These are phyloP conservation scores for Plasmopara viticola DNA, from an alignment of 352 stramenopile genomes.

Conservation along the genomic window DNA sequence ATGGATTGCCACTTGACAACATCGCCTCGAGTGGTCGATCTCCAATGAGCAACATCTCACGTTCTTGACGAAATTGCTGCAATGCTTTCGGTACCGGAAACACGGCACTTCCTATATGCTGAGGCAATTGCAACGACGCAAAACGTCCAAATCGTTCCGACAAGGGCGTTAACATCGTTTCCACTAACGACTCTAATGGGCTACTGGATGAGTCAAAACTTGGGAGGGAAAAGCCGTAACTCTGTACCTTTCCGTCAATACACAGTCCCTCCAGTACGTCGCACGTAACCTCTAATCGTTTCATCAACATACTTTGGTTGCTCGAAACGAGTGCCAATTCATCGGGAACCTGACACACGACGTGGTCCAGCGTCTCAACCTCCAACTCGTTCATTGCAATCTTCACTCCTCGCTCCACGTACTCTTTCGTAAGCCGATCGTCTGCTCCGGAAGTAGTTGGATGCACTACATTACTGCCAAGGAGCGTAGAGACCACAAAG, in stretches of 20 bases:
- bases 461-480: constrained; percentile 48
- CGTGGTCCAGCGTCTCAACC: constrained; percentile 60
- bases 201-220: constrained; percentile 20
- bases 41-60: constrained; percentile 49
- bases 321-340: constrained; percentile 22
- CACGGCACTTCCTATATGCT: constrained; percentile 34
- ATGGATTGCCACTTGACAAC: constrained; percentile 61
- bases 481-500: constrained; percentile 49
- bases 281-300: constrained; percentile 28
- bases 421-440: constrained; percentile 31
- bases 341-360: constrained; percentile 55
- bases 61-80: constrained; percentile 38
- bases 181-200: constrained; percentile 34
- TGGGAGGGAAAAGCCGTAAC: constrained; percentile 52
- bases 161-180: constrained; percentile 35
- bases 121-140: constrained; percentile 54
- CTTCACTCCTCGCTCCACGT: constrained; percentile 42
- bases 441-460: constrained; percentile 24
- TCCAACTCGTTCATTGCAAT: constrained; percentile 43
- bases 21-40: constrained; percentile 56
- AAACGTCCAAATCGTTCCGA: constrained; percentile 42
- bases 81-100: constrained; percentile 30
- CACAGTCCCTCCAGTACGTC: constrained; percentile 40
- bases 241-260: constrained; percentile 41
- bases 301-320: constrained; percentile 23